phyloP scores from a whole-genome alignment of 176 grass and related monocot species.

The Lolium perenne region DNA sequence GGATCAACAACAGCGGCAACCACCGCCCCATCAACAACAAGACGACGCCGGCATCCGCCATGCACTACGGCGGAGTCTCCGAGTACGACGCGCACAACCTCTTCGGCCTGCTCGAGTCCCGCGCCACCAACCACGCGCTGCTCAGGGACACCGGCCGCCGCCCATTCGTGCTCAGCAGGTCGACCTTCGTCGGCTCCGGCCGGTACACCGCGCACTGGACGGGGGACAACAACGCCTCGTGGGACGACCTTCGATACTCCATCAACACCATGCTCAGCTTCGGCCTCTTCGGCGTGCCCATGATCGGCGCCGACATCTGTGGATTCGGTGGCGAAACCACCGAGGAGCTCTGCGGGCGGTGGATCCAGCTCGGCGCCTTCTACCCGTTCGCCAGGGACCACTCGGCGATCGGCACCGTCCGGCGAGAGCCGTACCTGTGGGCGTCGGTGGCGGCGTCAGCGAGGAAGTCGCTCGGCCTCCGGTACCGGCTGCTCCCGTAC shows the following conservation, averaged over 20 bases:
- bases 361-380: slow-evolving; percentile 96
- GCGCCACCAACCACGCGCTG: slow-evolving; percentile 60
- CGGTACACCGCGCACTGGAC: slow-evolving; percentile 80
- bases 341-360: slow-evolving; percentile 78
- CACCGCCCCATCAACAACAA: slow-evolving; percentile 55
- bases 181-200: slow-evolving; percentile 80
- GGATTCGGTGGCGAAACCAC: slow-evolving; percentile 69
- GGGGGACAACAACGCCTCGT: slow-evolving; percentile 55
- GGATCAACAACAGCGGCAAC: slow-evolving; percentile 70
- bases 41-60: slow-evolving; percentile 63
- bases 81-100: slow-evolving; percentile 91
- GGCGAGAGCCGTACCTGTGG: slow-evolving; percentile 78
- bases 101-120: slow-evolving; percentile 63
- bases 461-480: slow-evolving; percentile 67
- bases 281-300: slow-evolving; percentile 79
- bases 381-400: slow-evolving; percentile 89
- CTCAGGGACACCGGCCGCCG: slow-evolving; percentile 60
- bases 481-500: slow-evolving; percentile 54
- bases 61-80: slow-evolving; percentile 63
- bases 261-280: slow-evolving; percentile 73
- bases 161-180: slow-evolving; percentile 72
- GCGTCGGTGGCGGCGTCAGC: slow-evolving; percentile 72
- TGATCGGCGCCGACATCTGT: slow-evolving; percentile 89
- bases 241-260: slow-evolving; percentile 69
- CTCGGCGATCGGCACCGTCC: slow-evolving; percentile 38